Evolutionary conservation across 768 basidiomycete genomes (phyloP).

Genomic region (Lyophyllum decastes): DNA sequence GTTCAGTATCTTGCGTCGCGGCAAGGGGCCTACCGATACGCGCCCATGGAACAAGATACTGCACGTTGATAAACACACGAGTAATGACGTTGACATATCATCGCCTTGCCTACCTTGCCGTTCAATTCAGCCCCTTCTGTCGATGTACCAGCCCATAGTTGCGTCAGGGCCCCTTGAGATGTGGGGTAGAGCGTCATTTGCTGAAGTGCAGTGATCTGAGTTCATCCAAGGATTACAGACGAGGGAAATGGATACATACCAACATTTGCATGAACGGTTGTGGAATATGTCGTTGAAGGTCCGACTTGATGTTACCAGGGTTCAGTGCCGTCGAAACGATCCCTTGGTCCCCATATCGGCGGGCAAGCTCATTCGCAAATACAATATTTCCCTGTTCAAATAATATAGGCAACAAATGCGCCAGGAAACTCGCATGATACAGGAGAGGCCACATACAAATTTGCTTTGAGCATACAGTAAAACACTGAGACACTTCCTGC

Average conservation of each 20-base stretch:
- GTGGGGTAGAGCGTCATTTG: conserved; percentile 23
- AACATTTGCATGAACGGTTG: conserved; percentile 6
- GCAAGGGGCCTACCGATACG: conserved; percentile 26
- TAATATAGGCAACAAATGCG: neutral
- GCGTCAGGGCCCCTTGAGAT: conserved; percentile 46
- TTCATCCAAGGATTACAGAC: neutral
- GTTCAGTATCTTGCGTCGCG: conserved; percentile 26
- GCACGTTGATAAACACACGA: neutral
- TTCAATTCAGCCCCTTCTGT: conserved; percentile 39
- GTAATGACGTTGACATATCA: neutral
- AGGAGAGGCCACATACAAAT: conserved; percentile 21
- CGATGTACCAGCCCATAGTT: conserved; percentile 50
- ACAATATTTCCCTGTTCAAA: conserved; percentile 38
- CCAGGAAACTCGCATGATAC: neutral
- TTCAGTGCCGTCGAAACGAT: conserved; percentile 44
- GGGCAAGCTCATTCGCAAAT: conserved; percentile 38
- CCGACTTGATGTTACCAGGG: conserved; percentile 42
- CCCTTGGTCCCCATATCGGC: conserved; percentile 40
- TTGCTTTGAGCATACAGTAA: conserved; percentile 35
- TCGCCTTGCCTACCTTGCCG: conserved; percentile 40
- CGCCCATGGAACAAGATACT: conserved; percentile 48
- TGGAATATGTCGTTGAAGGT: conserved; percentile 29
- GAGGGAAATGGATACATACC: conserved; percentile 14
- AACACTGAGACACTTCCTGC: conserved; percentile 19
- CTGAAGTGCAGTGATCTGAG: neutral